phyloP scores from a whole-genome alignment of 1,139 yeast genomes.

The Yamadazyma jaroonii region DNA sequence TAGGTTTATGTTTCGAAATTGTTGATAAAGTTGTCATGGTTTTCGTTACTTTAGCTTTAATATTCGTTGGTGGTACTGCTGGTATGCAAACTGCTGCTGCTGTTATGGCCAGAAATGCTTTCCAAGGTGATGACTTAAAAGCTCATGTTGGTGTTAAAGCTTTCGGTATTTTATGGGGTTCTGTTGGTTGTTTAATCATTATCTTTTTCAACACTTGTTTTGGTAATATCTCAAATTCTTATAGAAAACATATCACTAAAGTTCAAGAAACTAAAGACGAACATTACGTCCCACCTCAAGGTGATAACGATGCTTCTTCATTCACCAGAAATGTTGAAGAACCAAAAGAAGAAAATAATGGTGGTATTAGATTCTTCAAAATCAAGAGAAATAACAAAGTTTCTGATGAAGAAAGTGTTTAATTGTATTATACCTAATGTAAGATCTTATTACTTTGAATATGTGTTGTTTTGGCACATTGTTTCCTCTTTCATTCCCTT shows the following conservation, averaged over 20 bases:
- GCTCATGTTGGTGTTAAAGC: constrained; percentile 56
- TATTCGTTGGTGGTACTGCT: constrained; percentile 59
- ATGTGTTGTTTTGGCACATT: background rate
- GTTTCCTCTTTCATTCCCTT: background rate
- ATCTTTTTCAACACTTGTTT: constrained; percentile 57
- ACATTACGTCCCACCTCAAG: constrained; percentile 11
- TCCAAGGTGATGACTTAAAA: constrained; percentile 38
- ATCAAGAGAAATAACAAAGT: constrained; percentile 66
- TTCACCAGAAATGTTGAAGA: constrained; percentile 41
- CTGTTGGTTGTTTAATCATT: constrained; percentile 51
- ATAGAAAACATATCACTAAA: constrained; percentile 41
- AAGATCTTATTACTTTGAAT: background rate
- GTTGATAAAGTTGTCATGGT: constrained; percentile 55
- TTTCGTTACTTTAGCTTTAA: constrained; percentile 49
- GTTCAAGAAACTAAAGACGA: constrained; percentile 25
- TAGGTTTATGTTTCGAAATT: constrained; percentile 44
- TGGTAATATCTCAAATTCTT: constrained; percentile 47
- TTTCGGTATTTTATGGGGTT: constrained; percentile 69
- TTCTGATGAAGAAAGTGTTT: constrained; percentile 62
- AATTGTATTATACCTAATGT: constrained; percentile 14
- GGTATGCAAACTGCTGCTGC: constrained; percentile 65
- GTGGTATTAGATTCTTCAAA: constrained; percentile 77
- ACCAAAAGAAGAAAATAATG: constrained; percentile 33
- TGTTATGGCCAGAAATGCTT: constrained; percentile 65
- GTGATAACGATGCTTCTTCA: constrained; percentile 41